These are phyloP conservation scores for Nannizzia gypsea DNA, from an alignment of 2,329 filamentous ascomycete species.

Conservation along the genomic window DNA sequence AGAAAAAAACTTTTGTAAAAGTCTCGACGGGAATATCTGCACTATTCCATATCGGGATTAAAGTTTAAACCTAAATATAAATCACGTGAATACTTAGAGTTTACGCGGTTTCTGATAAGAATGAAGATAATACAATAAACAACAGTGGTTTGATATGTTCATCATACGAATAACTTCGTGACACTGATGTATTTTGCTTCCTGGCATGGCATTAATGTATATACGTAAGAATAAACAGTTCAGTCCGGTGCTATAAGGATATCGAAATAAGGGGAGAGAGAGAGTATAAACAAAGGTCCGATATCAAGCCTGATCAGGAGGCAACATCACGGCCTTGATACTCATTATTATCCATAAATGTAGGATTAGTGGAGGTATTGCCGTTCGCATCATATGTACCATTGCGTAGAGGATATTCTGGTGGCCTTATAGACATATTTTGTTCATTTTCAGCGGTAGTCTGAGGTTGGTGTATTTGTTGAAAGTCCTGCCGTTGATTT, in stretches of 20 bases:
- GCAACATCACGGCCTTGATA: background rate
- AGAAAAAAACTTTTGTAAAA: background rate
- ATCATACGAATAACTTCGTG: background rate
- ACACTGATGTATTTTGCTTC: background rate
- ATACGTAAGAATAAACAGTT: background rate
- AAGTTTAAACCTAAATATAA: background rate
- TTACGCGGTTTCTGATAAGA: background rate
- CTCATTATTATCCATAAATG: background rate
- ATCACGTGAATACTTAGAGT: background rate
- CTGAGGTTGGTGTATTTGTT: slow-evolving; percentile 13
- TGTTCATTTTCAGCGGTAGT: background rate
- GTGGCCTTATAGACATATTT: background rate
- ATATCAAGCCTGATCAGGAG: background rate
- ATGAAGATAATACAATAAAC: background rate
- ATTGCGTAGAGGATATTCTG: background rate
- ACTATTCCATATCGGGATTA: background rate
- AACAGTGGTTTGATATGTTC: background rate
- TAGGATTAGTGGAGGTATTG: background rate
- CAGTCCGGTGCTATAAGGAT: background rate
- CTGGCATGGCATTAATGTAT: background rate
- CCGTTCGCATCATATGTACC: background rate
- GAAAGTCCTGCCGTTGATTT: slow-evolving; percentile 18
- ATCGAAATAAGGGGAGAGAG: background rate
- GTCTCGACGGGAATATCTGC: background rate
- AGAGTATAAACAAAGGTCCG: background rate